Evolutionary conservation across 2,329 filamentous ascomycete species (phyloP).

Genomic region (Aspergillus carbonarius): DNA sequence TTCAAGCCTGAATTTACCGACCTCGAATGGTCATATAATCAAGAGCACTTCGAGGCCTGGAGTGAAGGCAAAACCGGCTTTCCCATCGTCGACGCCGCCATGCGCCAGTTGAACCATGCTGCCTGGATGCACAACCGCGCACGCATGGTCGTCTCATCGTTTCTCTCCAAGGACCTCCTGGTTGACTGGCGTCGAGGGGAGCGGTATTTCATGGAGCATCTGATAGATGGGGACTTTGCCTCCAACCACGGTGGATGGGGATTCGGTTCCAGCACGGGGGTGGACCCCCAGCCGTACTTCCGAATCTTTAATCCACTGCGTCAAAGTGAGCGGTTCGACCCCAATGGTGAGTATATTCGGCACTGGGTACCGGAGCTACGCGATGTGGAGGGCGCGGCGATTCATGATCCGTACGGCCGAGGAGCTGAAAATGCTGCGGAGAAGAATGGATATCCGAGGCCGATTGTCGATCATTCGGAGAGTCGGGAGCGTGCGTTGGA

Average conservation of each 20-base stretch:
- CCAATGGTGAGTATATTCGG: constrained; percentile 74
- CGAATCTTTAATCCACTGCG: constrained; percentile 83
- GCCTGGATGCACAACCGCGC: constrained; percentile 84
- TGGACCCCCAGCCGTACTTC: constrained; percentile 88
- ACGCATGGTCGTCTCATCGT: constrained; percentile 80
- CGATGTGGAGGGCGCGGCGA: constrained; percentile 62
- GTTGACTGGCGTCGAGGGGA: constrained; percentile 84
- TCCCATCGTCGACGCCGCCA: constrained; percentile 81
- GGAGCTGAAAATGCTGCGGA: constrained; percentile 60
- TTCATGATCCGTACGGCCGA: constrained; percentile 77
- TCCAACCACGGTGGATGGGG: constrained; percentile 74
- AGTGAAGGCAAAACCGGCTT: constrained; percentile 71
- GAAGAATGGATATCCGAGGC: constrained; percentile 69
- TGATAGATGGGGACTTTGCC: constrained; percentile 77
- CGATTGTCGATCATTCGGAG: constrained; percentile 72
- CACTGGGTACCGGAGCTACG: constrained; percentile 77
- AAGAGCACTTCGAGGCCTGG: constrained; percentile 70
- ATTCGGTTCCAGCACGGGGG: constrained; percentile 66
- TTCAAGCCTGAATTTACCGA: constrained; percentile 84
- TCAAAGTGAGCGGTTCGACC: constrained; percentile 85
- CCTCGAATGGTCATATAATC: constrained; percentile 77
- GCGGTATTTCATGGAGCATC: constrained; percentile 75
- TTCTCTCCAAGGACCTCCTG: constrained; percentile 75
- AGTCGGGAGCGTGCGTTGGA: constrained; percentile 66
- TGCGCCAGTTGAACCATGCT: constrained; percentile 69